A percentile compares a stretch with the other conserved stretches of the same genome.
Conservation (phyloP, 495 filamentous ascomycete species). For the Aspergillus avenaceus region DNA sequence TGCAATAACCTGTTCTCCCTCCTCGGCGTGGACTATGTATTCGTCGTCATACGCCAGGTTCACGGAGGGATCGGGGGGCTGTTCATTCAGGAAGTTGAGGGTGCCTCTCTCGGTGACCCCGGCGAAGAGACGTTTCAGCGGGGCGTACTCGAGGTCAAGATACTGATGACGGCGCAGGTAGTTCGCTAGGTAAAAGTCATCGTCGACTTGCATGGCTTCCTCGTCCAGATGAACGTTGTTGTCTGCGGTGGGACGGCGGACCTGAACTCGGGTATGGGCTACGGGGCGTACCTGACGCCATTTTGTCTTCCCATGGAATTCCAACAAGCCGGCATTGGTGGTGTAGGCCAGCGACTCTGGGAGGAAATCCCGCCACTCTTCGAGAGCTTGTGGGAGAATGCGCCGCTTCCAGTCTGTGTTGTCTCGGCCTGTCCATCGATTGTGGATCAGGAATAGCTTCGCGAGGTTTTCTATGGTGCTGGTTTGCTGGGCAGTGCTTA, state of each 20-base stretch:
- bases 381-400: slow-evolving; percentile 37
- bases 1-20: too few species aligned
- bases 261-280: slow-evolving; percentile 10
- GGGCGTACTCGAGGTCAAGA: slow-evolving; percentile 12
- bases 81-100: too few species aligned
- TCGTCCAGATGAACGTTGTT: slow-evolving; percentile 5
- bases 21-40: too few species aligned
- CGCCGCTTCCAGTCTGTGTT: slow-evolving; percentile 24
- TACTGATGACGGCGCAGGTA: slow-evolving; percentile 1
- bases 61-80: too few species aligned
- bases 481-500: slow-evolving; percentile 30
- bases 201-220: slow-evolving; percentile 11
- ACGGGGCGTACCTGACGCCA: slow-evolving; percentile 5
- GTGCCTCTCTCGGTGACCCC: not conserved
- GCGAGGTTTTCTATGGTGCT: slow-evolving; percentile 18
- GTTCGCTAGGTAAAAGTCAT: slow-evolving; percentile 18
- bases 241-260: slow-evolving; percentile 12
- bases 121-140: slow-evolving; percentile 20
- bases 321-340: slow-evolving; percentile 23
- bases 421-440: slow-evolving; percentile 18
- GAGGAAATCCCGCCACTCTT: slow-evolving; percentile 49
- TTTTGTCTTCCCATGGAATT: slow-evolving; percentile 14
- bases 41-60: too few species aligned
- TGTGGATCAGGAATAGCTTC: slow-evolving; percentile 9
- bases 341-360: slow-evolving; percentile 29